Percentiles rank a stretch among this genome's conserved stretches.
These are phyloP conservation scores for Discostella stelligeroides DNA, from an alignment of 108 stramenopile species.

Conservation along the genomic window DNA sequence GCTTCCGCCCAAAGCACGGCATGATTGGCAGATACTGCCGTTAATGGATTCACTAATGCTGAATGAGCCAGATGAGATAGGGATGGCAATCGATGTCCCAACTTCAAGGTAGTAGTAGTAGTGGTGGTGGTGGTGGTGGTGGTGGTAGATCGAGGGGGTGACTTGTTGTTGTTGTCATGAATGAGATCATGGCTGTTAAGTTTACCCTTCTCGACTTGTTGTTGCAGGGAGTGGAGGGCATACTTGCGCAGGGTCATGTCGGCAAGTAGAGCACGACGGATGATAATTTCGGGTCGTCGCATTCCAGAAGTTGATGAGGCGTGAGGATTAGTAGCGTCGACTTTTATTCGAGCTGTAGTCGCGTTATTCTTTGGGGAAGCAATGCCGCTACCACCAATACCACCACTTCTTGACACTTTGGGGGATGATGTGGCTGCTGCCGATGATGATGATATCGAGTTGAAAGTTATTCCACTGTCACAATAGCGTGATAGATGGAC, in stretches of 20 bases:
- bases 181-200: not conserved
- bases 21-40: constrained; percentile 60
- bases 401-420: constrained; percentile 2
- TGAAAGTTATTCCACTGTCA: not conserved
- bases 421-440: not conserved
- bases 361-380: not conserved
- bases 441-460: not conserved
- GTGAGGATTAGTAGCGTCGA: not conserved
- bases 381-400: not conserved
- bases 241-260: constrained; percentile 60
- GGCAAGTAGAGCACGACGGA: constrained; percentile 56
- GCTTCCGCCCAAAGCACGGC: constrained; percentile 77
- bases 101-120: constrained; percentile 35
- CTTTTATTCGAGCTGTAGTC: not conserved
- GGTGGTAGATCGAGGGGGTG: not conserved
- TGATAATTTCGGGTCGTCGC: constrained; percentile 31
- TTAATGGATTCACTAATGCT: constrained; percentile 69
- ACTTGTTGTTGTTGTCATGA: not conserved
- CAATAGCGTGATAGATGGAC: not conserved
- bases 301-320: not conserved
- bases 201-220: not conserved
- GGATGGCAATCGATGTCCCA: constrained; percentile 67
- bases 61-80: constrained; percentile 68
- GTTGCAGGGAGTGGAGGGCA: constrained; percentile 28
- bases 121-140: not conserved